Base-by-base conservation (phyloP, 768 basidiomycete genomes). In the Pleurotus cornucopiae region DNA sequence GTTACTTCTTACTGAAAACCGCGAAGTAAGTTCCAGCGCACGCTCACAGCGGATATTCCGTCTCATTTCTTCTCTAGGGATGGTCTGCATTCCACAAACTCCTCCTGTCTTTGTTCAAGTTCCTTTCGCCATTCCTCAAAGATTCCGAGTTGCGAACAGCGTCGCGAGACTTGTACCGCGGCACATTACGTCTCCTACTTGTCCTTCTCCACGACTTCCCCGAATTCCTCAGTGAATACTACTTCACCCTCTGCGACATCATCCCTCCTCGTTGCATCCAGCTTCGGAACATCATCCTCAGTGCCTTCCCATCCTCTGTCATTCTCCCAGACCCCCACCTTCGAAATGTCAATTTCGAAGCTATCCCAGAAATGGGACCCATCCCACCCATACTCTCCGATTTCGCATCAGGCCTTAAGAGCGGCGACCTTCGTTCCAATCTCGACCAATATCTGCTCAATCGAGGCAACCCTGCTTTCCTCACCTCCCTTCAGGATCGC, bases 191-290 rank as follows among this genome's bases (percentile, higher is more conserved):
- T 37, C 80, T 99, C 26, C 84, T 99, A 47, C 82, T 99, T 46
- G 94, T 98, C 57, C 86, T 99, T 51, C 84, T 99, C 16, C 95
- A 99, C 71, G 97, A 98, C 72, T 98, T 98, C 79, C 97, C 97
- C 49, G 97, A 98, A 59, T 98, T 98, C 78, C 79, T 98, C 59
- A 92, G 88, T 69, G 94, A 95, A 74, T 94, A 95, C 69, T 96
- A 98, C 72, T 95, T 96, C 74, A 88, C 92, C 43, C 84, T 99
- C 30, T 93, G 94, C 66, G 96, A 98, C 61, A 88, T 83, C 58
- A 91, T 99, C 59, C 97, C 97, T 46, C 78, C 88, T 23, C 84
- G 89, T 60, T 98, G 95, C 80, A 86, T 96, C 57, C 97, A 99
- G 71, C 82, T 98, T 53, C 89, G 94, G 63, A 99, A 99, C 75